Evolutionary conservation across 2,329 filamentous ascomycete species (phyloP).

Genomic region (Dendrostoma leiphaemia): DNA sequence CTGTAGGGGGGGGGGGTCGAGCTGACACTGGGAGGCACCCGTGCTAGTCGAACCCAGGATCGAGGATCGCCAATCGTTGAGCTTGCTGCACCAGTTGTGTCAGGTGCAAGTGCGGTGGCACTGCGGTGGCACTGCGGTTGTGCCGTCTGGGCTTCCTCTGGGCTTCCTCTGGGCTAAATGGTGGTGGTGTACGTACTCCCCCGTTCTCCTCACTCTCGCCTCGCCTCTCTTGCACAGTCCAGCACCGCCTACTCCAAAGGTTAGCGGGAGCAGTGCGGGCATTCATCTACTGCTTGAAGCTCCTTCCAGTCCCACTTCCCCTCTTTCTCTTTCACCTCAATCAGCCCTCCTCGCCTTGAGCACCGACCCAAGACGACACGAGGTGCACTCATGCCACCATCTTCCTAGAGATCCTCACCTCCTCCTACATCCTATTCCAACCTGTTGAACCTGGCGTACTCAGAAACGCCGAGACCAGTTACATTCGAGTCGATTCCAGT

Average conservation of each 20-base stretch:
- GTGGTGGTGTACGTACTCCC: neutral
- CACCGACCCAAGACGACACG: no score
- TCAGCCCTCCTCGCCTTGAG: constrained; percentile 23
- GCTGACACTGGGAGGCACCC: neutral
- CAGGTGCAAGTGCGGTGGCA: neutral
- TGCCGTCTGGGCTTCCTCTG: neutral
- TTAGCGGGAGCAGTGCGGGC: neutral
- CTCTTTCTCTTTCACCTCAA: constrained; percentile 15
- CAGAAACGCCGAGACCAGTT: no score
- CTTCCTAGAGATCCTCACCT: neutral
- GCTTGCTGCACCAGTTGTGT: neutral
- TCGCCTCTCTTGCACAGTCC: no score
- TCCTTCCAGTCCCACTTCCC: constrained; percentile 1
- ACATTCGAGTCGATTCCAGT: neutral
- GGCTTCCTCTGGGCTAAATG: no score
- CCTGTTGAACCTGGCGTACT: no score
- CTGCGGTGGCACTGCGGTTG: no score
- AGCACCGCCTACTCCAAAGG: neutral
- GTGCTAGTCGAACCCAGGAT: neutral
- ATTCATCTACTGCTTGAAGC: neutral
- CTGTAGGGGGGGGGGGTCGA: neutral
- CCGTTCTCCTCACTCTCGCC: neutral
- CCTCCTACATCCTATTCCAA: neutral
- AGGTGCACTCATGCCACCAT: neutral
- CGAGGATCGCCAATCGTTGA: neutral